Evolutionary conservation across 2,329 filamentous ascomycete genomes (phyloP), one percentile per base, ranked within the genome.

Genomic region (Penicillium brasilianum): DNA sequence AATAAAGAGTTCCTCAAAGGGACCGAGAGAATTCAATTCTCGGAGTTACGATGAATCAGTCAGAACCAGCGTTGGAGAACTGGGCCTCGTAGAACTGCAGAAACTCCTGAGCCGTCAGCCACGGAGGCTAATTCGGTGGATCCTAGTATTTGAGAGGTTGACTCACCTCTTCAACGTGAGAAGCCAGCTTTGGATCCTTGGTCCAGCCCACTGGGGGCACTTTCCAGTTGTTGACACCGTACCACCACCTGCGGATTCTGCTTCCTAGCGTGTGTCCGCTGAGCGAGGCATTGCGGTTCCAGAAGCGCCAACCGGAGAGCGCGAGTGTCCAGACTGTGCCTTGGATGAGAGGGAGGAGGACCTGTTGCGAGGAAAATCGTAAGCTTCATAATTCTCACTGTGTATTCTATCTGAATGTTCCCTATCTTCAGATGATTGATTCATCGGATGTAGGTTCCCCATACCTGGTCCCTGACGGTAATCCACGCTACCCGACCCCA

Each of bases 231-330:
- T 98, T 98, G 18, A 96, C 91, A 22, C 85, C 87, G 81, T 92
- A 97, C 94, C 95, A 99, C 95, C 94, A 98, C 67, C 93, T 84
- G 69, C 95, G 84, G 52, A 95, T 80, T 67, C 86, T 87, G 7
- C 91, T 92, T 22, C 95, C 95, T 16, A 91, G 80, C 28, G 87
- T 88, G 69, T 87, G 87, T 9, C 95, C 95, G 64, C 87, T 88
- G 67, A 97, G 84, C 72, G 88, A 88, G 14, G 91, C 89, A 60
- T 85, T 90, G 62, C 86, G 85, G 77, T 98, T 97, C 91, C 91
- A 97, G 75, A 90, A 85, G 72, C 92, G 88, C 94, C 94, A 98
- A 58, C 94, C 95, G 67, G 87, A 87, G 57, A 97, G 84, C 14
- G 89, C 84, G 41, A 98, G 83, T 62, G 93, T 95, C 85, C 94